phyloP scores from a whole-genome alignment of 441 rosid genomes.

The Syzygium malaccense region DNA sequence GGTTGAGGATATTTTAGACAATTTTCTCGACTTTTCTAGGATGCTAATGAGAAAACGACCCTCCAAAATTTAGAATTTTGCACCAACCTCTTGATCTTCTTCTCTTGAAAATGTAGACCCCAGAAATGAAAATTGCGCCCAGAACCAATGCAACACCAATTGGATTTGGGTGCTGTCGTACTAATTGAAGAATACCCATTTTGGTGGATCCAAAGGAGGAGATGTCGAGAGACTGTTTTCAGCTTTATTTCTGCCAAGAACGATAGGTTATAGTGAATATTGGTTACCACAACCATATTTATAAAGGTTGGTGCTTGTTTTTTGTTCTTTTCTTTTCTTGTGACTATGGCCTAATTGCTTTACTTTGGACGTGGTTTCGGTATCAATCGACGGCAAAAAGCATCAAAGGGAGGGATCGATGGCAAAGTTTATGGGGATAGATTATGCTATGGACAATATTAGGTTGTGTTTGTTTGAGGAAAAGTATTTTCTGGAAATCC shows the following conservation, averaged over 20 bases:
- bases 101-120: neutral
- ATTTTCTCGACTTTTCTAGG: neutral
- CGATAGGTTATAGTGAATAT: no score
- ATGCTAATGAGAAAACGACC: neutral
- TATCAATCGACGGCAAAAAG: neutral
- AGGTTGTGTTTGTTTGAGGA: no score
- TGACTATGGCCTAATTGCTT: neutral
- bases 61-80: neutral
- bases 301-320: neutral
- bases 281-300: neutral
- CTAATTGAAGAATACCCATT: neutral
- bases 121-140: neutral
- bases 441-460: neutral
- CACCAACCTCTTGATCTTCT: neutral
- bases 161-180: neutral
- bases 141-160: neutral
- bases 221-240: neutral
- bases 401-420: neutral
- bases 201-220: neutral
- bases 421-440: neutral
- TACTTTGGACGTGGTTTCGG: neutral
- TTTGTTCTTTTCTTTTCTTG: neutral
- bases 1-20: no score
- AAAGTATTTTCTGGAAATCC: no score
- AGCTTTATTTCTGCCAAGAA: no score